These are phyloP conservation scores for Trametes polyzona DNA, from an alignment of 1,284 basidiomycete species.

Conservation along the genomic window DNA sequence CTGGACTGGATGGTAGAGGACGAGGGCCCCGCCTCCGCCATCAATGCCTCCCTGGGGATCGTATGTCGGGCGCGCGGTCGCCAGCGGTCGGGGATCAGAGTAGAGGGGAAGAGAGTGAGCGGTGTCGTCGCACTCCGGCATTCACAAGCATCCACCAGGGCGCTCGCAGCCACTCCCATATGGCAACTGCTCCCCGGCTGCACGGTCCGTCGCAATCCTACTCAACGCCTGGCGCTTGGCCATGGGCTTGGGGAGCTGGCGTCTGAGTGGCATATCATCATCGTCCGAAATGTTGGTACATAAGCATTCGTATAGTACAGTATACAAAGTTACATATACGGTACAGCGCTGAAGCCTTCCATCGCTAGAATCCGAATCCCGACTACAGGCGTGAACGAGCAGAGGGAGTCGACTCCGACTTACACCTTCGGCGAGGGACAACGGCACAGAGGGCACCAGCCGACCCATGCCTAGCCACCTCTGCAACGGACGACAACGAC, in stretches of 20 bases:
- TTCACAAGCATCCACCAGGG: not conserved
- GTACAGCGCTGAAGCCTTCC: no score
- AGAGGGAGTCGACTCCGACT: not conserved
- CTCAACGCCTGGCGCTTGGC: not conserved
- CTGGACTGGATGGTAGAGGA: constrained; percentile 21
- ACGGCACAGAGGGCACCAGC: not conserved
- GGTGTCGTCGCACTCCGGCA: not conserved
- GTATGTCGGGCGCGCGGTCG: not conserved
- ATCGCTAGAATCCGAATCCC: no score
- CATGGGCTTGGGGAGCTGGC: not conserved
- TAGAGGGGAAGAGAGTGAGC: not conserved
- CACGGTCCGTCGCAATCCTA: not conserved
- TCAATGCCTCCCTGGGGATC: constrained; percentile 16
- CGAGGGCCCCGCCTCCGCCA: constrained; percentile 39
- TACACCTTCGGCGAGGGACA: not conserved
- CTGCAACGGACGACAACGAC: constrained; percentile 36
- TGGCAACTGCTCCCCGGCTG: not conserved
- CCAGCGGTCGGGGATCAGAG: not conserved
- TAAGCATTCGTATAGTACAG: no score
- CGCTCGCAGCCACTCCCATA: not conserved
- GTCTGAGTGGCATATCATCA: no score
- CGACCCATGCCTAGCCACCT: not conserved
- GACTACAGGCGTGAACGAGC: no score
- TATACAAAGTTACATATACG: no score
- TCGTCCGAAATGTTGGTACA: no score